Evolutionary conservation across 345 rosid species (phyloP), one percentile per base, ranked within the genome.

Genomic region (Heritiera fomes): DNA sequence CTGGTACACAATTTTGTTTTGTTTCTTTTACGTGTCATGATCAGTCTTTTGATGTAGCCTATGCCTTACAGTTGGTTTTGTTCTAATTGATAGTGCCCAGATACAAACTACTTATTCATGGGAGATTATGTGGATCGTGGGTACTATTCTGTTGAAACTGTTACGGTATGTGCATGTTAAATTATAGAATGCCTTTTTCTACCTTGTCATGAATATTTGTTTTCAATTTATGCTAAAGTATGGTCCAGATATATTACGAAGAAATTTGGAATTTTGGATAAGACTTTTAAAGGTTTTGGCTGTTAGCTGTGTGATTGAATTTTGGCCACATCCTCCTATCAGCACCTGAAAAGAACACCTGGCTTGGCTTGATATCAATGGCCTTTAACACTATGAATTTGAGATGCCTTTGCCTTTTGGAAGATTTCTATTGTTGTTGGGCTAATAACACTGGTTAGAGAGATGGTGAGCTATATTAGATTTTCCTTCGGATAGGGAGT

Each of bases 71-170:
- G 61, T 75, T 65, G 61, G 6, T 77, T 43, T 73, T 43, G 32
- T 32, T 18, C 72, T 61, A 47, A 83, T 77, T 84, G 80, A 77
- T 90, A 96, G 99, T 96, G 99, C 84, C 99, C 98, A 47, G 98
- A 94, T 87, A 94, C 98, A 74, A 96, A 96, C 86, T 96, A 94
- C 90, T 84, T 96, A 84, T 96, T 96, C 84, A 96, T 94, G 97
- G 99, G 99, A 81, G 99, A 96, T 85, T 96, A 96, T 75, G 98
- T 96, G 73, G 98, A 96, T 78, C 97, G 97, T 82, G 99, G 99
- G 13, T 96, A 92, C 87, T 94, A 96, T 85, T 96, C 99, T 82
- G 98, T 94, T 14, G 98, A 96, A 88, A 96, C 99, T 70, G 98
- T 96, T 65, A 91, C 98, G 81, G 97, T 92, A 89, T 74, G 81